Percentiles rank a stretch among this genome's conserved stretches.
These are phyloP conservation scores for Leccinum arenicola DNA, from an alignment of 768 basidiomycete species.

Conservation along the genomic window DNA sequence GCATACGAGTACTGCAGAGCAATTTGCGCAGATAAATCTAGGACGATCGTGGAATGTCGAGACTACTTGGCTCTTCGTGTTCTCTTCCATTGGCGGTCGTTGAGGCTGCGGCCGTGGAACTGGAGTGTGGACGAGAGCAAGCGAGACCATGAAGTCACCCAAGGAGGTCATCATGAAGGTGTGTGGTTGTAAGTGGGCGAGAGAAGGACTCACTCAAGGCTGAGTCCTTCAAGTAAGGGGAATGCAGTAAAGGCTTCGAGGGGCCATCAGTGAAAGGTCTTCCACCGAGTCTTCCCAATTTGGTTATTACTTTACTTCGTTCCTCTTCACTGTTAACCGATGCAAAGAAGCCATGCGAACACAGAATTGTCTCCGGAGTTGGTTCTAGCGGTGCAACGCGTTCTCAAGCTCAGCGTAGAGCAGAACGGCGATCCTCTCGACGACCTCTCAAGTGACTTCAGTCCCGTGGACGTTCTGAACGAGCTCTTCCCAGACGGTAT, in stretches of 20 bases:
- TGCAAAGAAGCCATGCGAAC: conserved; percentile 22
- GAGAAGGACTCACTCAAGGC: conserved; percentile 10
- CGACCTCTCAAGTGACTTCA: conserved; percentile 55
- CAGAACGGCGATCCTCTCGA: conserved; percentile 54
- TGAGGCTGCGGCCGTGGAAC: not conserved
- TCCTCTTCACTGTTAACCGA: conserved; percentile 2
- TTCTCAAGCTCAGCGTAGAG: conserved; percentile 52
- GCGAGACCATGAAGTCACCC: conserved; percentile 20
- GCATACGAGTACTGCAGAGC: conserved; percentile 68
- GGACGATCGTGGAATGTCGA: conserved; percentile 64
- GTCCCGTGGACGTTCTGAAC: conserved; percentile 50
- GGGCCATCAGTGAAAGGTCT: not conserved
- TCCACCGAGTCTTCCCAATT: conserved; percentile 13
- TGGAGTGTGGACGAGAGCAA: conserved; percentile 11
- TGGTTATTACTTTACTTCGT: not conserved
- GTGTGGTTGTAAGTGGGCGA: not conserved
- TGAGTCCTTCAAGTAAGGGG: not conserved
- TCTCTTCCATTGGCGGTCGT: conserved; percentile 27
- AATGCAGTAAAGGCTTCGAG: not conserved
- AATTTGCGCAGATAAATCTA: conserved; percentile 65
- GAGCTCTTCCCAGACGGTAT: conserved; percentile 78
- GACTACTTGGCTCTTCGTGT: conserved; percentile 56
- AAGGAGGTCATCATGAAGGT: conserved; percentile 17
- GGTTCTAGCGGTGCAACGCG: conserved; percentile 65
- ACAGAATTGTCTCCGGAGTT: conserved; percentile 66